Evolutionary conservation across 768 basidiomycete species (phyloP), one percentile per base, ranked within the genome.

Genomic region (Suillus americanus): DNA sequence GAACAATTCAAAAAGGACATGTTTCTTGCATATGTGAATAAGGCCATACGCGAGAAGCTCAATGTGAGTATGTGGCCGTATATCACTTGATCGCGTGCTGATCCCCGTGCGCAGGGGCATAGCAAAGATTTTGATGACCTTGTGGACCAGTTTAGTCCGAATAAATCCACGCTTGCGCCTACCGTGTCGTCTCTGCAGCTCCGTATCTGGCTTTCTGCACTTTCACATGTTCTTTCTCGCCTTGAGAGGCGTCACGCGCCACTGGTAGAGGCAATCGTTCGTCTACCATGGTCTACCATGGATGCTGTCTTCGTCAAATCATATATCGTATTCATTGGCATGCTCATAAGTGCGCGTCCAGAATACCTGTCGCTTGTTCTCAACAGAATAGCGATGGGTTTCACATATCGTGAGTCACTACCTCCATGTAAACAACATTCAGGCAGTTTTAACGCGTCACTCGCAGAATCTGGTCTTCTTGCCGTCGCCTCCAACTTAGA

Each of bases 251-350:
- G 84, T 10, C 96, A 99, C 73, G 80, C 88, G 18, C 73, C 86
- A 0, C 86, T 99, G 37, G 89, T 98, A 43, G 87, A 95, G 66
- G 94, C 95, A 16, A 86, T 99, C 64, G 82, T 98, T 50, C 84
- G 83, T 66, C 83, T 98, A 72, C 94, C 95, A 14, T 99, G 97
- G 97, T 89, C 92, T 18, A 92, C 88, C n/a, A 86, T 94, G 77
- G 95, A 97, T 72, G 85, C 85, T 38, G 79, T 81, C 40, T 92
- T 97, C 68, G 95, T 96, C 61, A 91, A 90, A 76, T 88, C 89
- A 5, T 98, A 97, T 78, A 90, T 89, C 37, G 85, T 90, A 41
- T 97, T 97, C 74, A 86, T 95, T 56, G 92, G 94, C 33, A 93
- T 96, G 81, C 86, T 99, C 46, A 85, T 97, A 69, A 94, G 92